Percentiles rank a stretch among this genome's conserved stretches.
phyloP scores from a whole-genome alignment of 257 asterid species.

The Nicotiana otophora region DNA sequence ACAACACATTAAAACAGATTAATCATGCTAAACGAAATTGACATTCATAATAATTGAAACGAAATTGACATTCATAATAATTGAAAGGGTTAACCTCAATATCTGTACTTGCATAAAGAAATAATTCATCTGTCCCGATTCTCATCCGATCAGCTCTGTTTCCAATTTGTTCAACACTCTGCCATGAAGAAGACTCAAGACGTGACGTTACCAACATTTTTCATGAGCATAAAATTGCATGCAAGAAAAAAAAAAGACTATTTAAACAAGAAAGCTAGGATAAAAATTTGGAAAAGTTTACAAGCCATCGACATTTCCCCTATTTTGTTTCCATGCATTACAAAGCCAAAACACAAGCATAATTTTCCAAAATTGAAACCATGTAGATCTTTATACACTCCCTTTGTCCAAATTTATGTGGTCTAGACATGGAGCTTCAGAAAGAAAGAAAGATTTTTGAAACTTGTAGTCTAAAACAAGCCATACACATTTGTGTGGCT shows the following conservation, averaged over 20 bases:
- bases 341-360: neutral
- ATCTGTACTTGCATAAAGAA: conserved; percentile 79
- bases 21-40: neutral
- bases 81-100: conserved; percentile 51
- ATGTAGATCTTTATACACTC: neutral
- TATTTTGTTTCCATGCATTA: neutral
- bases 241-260: neutral
- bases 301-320: neutral
- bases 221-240: neutral
- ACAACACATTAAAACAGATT: neutral
- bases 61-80: neutral
- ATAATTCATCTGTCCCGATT: conserved; percentile 57
- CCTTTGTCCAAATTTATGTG: too few relatives aligned
- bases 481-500: too few relatives aligned
- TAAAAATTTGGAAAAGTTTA: neutral
- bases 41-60: neutral
- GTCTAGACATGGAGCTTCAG: too few relatives aligned
- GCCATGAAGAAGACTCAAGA: conserved; percentile 23
- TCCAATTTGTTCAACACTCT: conserved; percentile 97
- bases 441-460: too few relatives aligned
- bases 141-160: conserved; percentile 83
- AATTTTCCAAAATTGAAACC: neutral
- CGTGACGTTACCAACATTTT: neutral
- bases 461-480: too few relatives aligned
- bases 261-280: neutral